These are phyloP conservation scores for Suillus luteus DNA, from an alignment of 768 basidiomycete genomes.

Conservation along the genomic window DNA sequence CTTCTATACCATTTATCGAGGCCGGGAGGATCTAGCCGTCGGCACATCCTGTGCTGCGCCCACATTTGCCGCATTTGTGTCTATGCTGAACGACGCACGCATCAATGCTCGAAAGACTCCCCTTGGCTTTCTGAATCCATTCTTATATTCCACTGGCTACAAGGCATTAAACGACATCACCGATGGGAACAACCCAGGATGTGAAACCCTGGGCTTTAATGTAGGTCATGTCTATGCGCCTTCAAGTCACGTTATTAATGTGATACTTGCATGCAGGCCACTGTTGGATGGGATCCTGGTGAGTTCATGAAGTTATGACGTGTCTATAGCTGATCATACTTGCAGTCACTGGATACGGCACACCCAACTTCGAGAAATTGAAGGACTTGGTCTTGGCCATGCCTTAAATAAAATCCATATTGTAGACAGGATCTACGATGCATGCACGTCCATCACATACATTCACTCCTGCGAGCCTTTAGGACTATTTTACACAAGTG, in stretches of 20 bases:
- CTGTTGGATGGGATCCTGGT: slow-evolving; percentile 63
- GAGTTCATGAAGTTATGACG: slow-evolving; percentile 22
- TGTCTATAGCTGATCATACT: slow-evolving; percentile 12
- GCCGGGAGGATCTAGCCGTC: slow-evolving; percentile 39
- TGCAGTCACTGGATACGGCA: slow-evolving; percentile 58
- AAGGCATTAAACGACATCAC: background rate
- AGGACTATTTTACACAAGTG: background rate
- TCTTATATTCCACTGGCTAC: background rate
- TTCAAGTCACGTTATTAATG: background rate
- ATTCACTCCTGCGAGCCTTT: background rate
- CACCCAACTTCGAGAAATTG: slow-evolving; percentile 52
- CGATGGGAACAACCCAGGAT: slow-evolving; percentile 55
- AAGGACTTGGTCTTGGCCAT: slow-evolving; percentile 37
- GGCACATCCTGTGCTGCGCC: background rate
- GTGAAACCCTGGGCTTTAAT: slow-evolving; percentile 68
- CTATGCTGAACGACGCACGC: background rate
- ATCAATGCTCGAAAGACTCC: background rate
- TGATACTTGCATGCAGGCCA: slow-evolving; percentile 36
- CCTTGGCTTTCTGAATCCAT: background rate
- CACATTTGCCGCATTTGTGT: background rate
- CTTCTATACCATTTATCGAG: slow-evolving; percentile 51
- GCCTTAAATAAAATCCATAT: background rate
- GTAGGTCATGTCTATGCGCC: slow-evolving; percentile 38
- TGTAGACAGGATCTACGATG: background rate
- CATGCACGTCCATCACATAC: background rate